Percentiles rank a stretch among this genome's conserved stretches.
Evolutionary conservation across 2,329 filamentous ascomycete species (phyloP).

Genomic region (Ascochyta rabiei): DNA sequence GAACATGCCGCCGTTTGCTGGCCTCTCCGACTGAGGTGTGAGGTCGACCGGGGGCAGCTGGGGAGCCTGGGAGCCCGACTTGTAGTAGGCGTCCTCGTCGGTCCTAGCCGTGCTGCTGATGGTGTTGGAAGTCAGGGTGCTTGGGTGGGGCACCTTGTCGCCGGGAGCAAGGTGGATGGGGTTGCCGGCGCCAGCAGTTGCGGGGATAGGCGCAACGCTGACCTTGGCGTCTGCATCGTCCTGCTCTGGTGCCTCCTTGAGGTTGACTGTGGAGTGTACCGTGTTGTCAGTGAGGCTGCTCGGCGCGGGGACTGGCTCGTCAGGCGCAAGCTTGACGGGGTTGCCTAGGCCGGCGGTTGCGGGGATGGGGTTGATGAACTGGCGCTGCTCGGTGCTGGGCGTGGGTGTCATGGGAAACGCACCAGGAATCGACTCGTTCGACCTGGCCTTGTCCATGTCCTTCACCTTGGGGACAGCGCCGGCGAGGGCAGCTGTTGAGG

Average conservation of each 20-base stretch:
- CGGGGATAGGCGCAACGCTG: slow-evolving; percentile 64
- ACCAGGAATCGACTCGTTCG: slow-evolving; percentile 60
- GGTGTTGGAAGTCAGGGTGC: slow-evolving; percentile 69
- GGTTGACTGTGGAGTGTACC: slow-evolving; percentile 64
- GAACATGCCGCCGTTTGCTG: slow-evolving; percentile 53
- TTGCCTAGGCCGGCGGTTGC: slow-evolving; percentile 69
- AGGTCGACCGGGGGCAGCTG: slow-evolving; percentile 53
- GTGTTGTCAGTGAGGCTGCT: slow-evolving; percentile 70
- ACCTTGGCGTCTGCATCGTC: slow-evolving; percentile 49
- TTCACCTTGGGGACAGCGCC: slow-evolving; percentile 68
- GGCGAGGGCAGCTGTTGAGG: slow-evolving; percentile 74
- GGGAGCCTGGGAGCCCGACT: slow-evolving; percentile 65
- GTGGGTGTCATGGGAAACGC: slow-evolving; percentile 76
- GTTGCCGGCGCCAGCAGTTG: slow-evolving; percentile 68
- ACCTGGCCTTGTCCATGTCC: slow-evolving; percentile 25
- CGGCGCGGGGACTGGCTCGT: slow-evolving; percentile 77
- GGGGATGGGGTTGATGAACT: slow-evolving; percentile 66
- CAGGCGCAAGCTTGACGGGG: slow-evolving; percentile 77
- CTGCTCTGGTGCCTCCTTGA: slow-evolving; percentile 39
- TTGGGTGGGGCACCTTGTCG: slow-evolving; percentile 75
- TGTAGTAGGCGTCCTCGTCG: slow-evolving; percentile 87
- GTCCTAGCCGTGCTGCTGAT: slow-evolving; percentile 63
- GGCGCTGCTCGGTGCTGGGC: slow-evolving; percentile 48
- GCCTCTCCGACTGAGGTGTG: slow-evolving; percentile 51
- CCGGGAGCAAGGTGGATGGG: slow-evolving; percentile 80